Conservation (phyloP, 805 yeast genomes). For the Metschnikowia shivogae region DNA sequence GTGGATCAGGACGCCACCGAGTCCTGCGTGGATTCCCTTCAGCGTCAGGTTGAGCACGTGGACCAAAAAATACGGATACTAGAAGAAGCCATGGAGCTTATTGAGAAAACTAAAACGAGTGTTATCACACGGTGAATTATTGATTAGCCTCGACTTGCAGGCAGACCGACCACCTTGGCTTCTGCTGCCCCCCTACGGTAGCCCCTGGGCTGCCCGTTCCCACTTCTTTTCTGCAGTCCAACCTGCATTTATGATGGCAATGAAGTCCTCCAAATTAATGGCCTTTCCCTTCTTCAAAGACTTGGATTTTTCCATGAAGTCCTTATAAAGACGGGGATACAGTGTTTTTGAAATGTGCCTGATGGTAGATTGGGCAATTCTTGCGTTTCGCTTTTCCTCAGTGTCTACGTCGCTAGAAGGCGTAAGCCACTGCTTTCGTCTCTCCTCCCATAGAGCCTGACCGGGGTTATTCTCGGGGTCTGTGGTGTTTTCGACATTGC, state of each 20-base stretch:
- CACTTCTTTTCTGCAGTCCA: constrained; percentile 80
- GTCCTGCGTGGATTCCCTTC: constrained; percentile 15
- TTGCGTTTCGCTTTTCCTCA: constrained; percentile 10
- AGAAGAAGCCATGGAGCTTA: constrained; percentile 46
- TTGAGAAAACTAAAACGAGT: constrained; percentile 7
- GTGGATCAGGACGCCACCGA: constrained; percentile 5
- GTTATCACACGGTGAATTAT: neutral
- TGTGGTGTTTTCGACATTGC: neutral
- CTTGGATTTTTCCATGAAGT: constrained; percentile 66
- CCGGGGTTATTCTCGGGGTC: constrained; percentile 37
- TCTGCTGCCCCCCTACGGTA: constrained; percentile 7
- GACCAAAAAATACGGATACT: constrained; percentile 72
- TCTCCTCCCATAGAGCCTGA: constrained; percentile 60
- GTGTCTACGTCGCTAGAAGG: constrained; percentile 27
- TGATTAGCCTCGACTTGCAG: neutral
- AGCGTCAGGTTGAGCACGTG: constrained; percentile 53
- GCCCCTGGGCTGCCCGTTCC: constrained; percentile 49
- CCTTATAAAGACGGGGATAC: constrained; percentile 60
- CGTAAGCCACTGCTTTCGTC: constrained; percentile 64
- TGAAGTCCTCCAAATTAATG: constrained; percentile 68
- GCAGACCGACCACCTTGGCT: neutral
- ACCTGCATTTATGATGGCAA: constrained; percentile 72
- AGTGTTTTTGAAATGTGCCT: constrained; percentile 45
- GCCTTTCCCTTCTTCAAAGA: constrained; percentile 55
- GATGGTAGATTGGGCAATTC: constrained; percentile 20